Evolutionary conservation across 1,139 yeast species (phyloP), one percentile per base, ranked within the genome.

Genomic region (Diutina sp.): DNA sequence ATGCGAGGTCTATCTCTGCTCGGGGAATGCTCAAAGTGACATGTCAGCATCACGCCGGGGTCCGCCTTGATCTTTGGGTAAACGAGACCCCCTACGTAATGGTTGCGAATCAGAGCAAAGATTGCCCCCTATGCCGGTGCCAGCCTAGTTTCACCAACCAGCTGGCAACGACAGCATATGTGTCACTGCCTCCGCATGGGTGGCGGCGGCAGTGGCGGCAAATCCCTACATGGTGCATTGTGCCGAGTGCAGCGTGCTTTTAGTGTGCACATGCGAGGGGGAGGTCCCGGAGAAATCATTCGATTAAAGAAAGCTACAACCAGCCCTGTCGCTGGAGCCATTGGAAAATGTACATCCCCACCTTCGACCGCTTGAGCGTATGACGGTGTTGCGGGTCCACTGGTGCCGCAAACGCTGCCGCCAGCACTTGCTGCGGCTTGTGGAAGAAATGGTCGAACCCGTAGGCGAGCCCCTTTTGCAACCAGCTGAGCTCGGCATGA

Each of bases 271-370:
- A 35, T 35, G 41, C n/a, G 41, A 35, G 41, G 41, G 41, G 41
- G 14, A 35, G 12, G 12, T 9, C 11, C 35, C 41, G 41, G 14
- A 35, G 6, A 11, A 35, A 35, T 35, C 14, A 8, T 9, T 35
- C 3, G 14, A 5, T 12, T 35, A 11, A 21, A 3, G 4, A 21
- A 4, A 21, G 14, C 38, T 47, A 47, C 6, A 30, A 47, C 51
- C 51, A 47, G 29, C 53, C 53, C 45, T 30, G 18, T 14, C 32
- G 53, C 11, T 50, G 53, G 41, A 50, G 35, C 53, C 53, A 50
- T 4, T 30, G 41, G 35, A 50, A 50, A 9, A 50, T n/a, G n/a
- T 32, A 32, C 53, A 50, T 30, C 12, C 53, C 53, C 35, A 50
- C 6, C 14, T 50, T 50, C 8, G 44, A 32, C 28, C 53, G 41